phyloP scores from a whole-genome alignment of 805 yeast genomes.

The Candida gorgasii region DNA sequence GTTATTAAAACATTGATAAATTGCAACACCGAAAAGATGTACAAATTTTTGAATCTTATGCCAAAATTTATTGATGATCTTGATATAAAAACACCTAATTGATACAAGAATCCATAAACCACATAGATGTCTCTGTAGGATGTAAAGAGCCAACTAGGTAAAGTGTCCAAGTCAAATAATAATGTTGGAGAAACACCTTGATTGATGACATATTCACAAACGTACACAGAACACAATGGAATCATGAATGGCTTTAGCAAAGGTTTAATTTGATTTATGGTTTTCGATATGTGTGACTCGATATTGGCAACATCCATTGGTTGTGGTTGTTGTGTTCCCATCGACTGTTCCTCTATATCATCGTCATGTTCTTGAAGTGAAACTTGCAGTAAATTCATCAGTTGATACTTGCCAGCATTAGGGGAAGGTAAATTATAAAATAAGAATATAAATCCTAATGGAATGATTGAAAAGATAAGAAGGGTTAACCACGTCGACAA shows the following conservation, averaged over 20 bases:
- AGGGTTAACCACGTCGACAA: slow-evolving; percentile 56
- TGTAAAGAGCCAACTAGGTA: slow-evolving; percentile 59
- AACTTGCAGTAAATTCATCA: slow-evolving; percentile 1
- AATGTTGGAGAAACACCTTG: slow-evolving; percentile 92
- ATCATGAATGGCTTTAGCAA: slow-evolving; percentile 70
- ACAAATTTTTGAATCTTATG: slow-evolving; percentile 57
- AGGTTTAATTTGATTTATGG: slow-evolving; percentile 35
- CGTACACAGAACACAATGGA: slow-evolving; percentile 80
- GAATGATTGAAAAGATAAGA: slow-evolving; percentile 55
- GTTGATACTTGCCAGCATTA: slow-evolving; percentile 2
- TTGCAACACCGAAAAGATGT: slow-evolving; percentile 68
- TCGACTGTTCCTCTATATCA: neutral
- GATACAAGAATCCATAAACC: slow-evolving; percentile 85
- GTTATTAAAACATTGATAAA: slow-evolving; percentile 58
- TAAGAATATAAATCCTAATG: slow-evolving; percentile 48
- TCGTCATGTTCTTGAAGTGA: neutral
- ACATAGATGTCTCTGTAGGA: slow-evolving; percentile 86
- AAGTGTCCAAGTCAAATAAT: slow-evolving; percentile 66
- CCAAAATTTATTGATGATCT: slow-evolving; percentile 74
- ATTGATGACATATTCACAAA: slow-evolving; percentile 84
- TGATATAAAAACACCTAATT: slow-evolving; percentile 89
- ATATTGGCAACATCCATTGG: neutral
- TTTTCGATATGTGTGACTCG: slow-evolving; percentile 19
- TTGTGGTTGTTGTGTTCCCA: neutral
- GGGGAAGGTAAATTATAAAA: slow-evolving; percentile 17